phyloP scores from a whole-genome alignment of 495 filamentous ascomycete genomes.

The Thermothielavioides terrestris region DNA sequence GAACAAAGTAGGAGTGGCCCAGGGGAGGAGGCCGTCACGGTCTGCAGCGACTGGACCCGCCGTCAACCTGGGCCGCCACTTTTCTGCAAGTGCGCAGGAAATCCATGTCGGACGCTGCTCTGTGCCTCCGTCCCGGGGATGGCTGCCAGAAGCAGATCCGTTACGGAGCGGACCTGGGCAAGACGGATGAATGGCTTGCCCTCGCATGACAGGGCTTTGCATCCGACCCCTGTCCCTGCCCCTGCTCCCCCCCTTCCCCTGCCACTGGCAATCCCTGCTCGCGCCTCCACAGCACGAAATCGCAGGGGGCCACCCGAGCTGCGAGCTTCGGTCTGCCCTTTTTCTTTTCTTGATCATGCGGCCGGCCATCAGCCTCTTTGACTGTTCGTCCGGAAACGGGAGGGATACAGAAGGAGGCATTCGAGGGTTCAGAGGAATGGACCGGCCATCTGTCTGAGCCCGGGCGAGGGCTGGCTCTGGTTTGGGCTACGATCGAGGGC shows the following conservation, averaged over 20 bases:
- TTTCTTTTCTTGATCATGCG: no score
- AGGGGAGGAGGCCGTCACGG: conserved; percentile 14
- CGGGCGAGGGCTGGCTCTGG: not conserved
- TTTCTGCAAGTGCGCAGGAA: no score
- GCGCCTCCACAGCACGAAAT: not conserved
- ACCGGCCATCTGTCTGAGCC: not conserved
- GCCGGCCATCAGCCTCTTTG: not conserved
- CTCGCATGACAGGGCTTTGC: conserved; percentile 12
- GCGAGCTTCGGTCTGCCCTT: not conserved
- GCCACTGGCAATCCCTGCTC: conserved; percentile 3
- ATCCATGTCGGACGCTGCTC: no score
- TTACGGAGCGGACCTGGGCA: not conserved
- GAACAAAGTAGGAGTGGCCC: no score
- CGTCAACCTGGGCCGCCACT: conserved; percentile 4
- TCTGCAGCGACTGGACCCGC: conserved; percentile 14
- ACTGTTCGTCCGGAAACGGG: not conserved
- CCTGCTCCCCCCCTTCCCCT: not conserved
- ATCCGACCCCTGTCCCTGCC: not conserved
- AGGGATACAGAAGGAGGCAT: not conserved
- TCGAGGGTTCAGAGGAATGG: not conserved
- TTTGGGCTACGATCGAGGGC: conserved; percentile 8
- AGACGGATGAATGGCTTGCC: conserved; percentile 7
- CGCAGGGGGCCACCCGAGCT: not conserved
- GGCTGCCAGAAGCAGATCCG: not conserved
- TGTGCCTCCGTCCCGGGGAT: conserved; percentile 3